phyloP scores from a whole-genome alignment of 805 yeast species.

The Myxozyma vanderwaltii region DNA sequence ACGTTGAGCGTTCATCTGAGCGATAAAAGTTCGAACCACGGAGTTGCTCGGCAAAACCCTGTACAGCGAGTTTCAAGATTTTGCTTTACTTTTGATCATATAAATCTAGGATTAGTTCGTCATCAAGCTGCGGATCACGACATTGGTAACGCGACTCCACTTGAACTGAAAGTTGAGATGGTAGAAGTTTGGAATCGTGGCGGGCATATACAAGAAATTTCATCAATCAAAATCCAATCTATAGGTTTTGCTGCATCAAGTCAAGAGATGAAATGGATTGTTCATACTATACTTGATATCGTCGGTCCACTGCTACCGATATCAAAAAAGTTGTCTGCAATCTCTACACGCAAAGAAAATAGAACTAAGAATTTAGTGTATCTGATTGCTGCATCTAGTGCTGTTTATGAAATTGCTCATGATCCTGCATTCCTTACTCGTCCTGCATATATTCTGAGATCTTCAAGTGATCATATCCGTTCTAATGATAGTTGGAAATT shows the following conservation, averaged over 20 bases:
- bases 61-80: constrained; percentile 19
- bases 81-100: constrained; percentile 16
- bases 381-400: constrained; percentile 52
- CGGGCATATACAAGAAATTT: constrained; percentile 26
- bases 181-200: constrained; percentile 42
- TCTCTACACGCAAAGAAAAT: constrained; percentile 26
- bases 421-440: constrained; percentile 90
- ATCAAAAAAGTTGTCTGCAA: constrained; percentile 20
- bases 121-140: neutral
- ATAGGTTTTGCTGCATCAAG: constrained; percentile 41
- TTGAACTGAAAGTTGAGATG: constrained; percentile 38
- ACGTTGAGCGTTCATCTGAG: constrained; percentile 4
- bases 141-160: constrained; percentile 29
- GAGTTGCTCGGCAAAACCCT: constrained; percentile 19
- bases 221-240: constrained; percentile 39
- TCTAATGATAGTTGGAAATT: constrained; percentile 87
- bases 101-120: constrained; percentile 17
- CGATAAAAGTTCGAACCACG: constrained; percentile 17
- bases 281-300: constrained; percentile 12
- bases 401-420: constrained; percentile 58
- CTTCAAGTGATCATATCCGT: constrained; percentile 72
- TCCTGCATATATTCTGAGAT: constrained; percentile 78
- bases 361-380: constrained; percentile 45
- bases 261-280: constrained; percentile 44
- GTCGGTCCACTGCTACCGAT: constrained; percentile 37